Percentiles rank a stretch among this genome's conserved stretches.
Conservation (phyloP, 306 rosid species). For the Biancaea sappan region DNA sequence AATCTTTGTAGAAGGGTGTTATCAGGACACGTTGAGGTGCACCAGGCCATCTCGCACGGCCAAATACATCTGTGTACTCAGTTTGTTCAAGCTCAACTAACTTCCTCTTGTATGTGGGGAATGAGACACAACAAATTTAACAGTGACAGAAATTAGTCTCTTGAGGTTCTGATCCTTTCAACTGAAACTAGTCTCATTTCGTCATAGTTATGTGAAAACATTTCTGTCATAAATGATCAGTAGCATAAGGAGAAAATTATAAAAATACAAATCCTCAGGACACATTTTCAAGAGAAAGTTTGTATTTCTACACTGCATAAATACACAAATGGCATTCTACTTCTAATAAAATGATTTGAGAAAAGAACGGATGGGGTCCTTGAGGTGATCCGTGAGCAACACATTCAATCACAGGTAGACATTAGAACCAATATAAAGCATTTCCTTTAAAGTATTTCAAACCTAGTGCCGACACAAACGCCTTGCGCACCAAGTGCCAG, state of each 20-base stretch:
- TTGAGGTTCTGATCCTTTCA: not conserved
- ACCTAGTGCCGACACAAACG: constrained; percentile 83
- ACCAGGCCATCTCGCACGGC: constrained; percentile 82
- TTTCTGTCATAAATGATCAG: not conserved
- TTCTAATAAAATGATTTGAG: not conserved
- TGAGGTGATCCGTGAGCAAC: not conserved
- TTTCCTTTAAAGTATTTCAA: constrained; percentile 20
- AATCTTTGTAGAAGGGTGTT: constrained; percentile 71
- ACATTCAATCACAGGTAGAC: not conserved
- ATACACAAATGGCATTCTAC: not conserved
- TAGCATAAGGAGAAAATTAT: not conserved
- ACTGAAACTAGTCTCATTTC: not conserved
- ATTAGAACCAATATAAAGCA: not conserved
- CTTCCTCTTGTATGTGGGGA: constrained; percentile 72
- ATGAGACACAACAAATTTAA: not conserved
- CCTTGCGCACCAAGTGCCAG: constrained; percentile 91
- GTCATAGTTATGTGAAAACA: not conserved
- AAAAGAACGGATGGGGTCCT: not conserved
- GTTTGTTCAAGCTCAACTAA: constrained; percentile 68
- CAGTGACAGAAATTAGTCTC: not conserved
- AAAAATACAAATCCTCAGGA: not conserved
- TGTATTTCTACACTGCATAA: not conserved
- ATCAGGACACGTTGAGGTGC: constrained; percentile 80
- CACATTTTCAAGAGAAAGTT: not conserved
- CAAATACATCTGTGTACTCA: constrained; percentile 68